Evolutionary conservation across 257 asterid genomes (phyloP), one percentile per base, ranked within the genome.

Genomic region (Cinchona pubescens): DNA sequence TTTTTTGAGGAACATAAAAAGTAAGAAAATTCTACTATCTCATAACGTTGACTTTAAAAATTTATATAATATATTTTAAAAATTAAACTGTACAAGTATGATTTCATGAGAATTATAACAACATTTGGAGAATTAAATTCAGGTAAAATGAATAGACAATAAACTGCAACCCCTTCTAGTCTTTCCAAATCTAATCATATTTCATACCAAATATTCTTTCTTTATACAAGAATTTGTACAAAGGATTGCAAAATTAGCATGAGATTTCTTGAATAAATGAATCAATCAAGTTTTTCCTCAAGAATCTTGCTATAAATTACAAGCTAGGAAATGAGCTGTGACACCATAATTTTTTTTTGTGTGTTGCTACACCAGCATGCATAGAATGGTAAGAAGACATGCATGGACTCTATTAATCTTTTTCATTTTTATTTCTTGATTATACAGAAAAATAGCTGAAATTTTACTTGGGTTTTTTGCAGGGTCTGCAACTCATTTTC

Each of bases 401-500:
- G 59, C 11, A 51, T 1, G 21, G 23, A 6, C 21, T 51, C 25
- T 25, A 2, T 51, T 51, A 0, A 51, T n/a, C 23, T 10, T 51
- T 51, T 25, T 51, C 59, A 51, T 49, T 51, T 19, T 19, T 19
- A 0, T 51, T 4, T 23, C 51, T 5, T 19, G 40, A 32, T 18
- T 11, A 63, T 1, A n/a, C 1, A 12, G 14, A 11, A 21, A n/a
- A 19, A 2, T 35, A 7, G 38, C 25, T 18, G 7, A 18, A 3
- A 19, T 42, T 27, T 27, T 25, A 9, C 19, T 27, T 25, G 15
- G 34, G 7, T 8, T 29, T 51, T 65, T 67, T 72, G 73, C 78
- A 78, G 82, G 65, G 29, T 72, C 23, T 27, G 34, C 48, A 67
- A 16, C 3, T 78, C 23, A 5, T 72, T 25, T 66, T 51, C 56